phyloP scores from a whole-genome alignment of 2,329 filamentous ascomycete genomes.

The Talaromyces sp. region DNA sequence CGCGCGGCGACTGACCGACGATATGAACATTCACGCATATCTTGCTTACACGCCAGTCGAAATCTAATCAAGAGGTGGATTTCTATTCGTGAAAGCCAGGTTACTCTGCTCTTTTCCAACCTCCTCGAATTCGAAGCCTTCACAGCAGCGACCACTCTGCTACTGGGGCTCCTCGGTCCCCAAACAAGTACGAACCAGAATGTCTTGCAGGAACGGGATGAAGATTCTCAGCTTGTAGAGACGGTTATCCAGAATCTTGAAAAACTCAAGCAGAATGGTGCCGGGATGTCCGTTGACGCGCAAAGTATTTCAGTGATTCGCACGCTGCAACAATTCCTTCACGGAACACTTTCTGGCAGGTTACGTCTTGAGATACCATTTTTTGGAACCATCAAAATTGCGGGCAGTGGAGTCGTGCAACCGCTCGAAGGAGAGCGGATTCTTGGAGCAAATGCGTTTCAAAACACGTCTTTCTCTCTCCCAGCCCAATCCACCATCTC shows the following conservation, averaged over 20 bases:
- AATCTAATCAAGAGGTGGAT: not conserved
- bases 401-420: not conserved
- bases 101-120: not conserved
- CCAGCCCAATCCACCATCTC: not conserved
- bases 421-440: not conserved
- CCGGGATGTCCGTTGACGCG: not conserved
- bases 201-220: not conserved
- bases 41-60: not conserved
- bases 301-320: not conserved
- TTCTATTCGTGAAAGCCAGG: not conserved
- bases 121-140: slow-evolving; percentile 2
- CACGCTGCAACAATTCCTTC: not conserved
- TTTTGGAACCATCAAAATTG: not conserved
- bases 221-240: not conserved
- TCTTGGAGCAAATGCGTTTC: not conserved
- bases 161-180: not conserved
- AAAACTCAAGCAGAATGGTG: not conserved
- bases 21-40: not conserved
- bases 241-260: not conserved
- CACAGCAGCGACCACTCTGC: not conserved
- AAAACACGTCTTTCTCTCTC: not conserved
- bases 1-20: not conserved
- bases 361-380: not conserved
- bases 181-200: not conserved
- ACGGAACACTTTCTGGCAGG: not conserved